Base-by-base conservation (phyloP, 2,329 filamentous ascomycete genomes). In the Parascedosporium putredinis region DNA sequence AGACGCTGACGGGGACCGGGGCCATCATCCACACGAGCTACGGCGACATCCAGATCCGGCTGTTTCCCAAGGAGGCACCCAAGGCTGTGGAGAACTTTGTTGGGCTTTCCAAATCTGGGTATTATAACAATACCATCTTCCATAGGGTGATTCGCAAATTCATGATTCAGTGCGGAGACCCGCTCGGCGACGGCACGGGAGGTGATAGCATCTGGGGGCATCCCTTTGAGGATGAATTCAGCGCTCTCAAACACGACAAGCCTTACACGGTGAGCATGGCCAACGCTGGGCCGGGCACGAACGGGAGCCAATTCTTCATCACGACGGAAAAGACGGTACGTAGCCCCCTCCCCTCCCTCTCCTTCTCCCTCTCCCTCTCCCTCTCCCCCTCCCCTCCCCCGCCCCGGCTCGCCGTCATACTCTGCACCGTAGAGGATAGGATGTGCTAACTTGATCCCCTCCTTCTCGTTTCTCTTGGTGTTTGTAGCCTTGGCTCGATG, bases 51-150 rank as follows among this genome's bases (percentile, higher is more conserved):
- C 85, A 93, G 55, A 80, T 98, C 53, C 86, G 91, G 3, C 76
- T 98, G 12, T 98, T 93, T 73, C 91, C 93, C 1, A 86, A 93
- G 53, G 88, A 88, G 2, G 91, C 93, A 8, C 93, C 94, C 27
- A 94, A 91, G 64, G 83, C 94, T 0, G 91, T 98, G 3, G 93
- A 98, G 68, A 98, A 98, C 66, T 98, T 98, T 63, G 87, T 94
- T 50, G 94, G 88, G 0, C 93, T 97, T 60, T 80, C 88, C 2
- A 85, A 84, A 59, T 84, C 83, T 52, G 88, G 88, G 1, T 98
- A 98, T 66, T 98, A 98, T 72, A 97, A 98, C 71, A 88, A 88
- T 67, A 90, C 91, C 29, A 91, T 96, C 58, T 98, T 98, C 74
- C 93, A 98, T 67, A 84, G 93, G 29, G 86, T 98, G 5, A 98